These are phyloP conservation scores for Kwoniella europaea DNA, from an alignment of 768 basidiomycete genomes.

Conservation along the genomic window DNA sequence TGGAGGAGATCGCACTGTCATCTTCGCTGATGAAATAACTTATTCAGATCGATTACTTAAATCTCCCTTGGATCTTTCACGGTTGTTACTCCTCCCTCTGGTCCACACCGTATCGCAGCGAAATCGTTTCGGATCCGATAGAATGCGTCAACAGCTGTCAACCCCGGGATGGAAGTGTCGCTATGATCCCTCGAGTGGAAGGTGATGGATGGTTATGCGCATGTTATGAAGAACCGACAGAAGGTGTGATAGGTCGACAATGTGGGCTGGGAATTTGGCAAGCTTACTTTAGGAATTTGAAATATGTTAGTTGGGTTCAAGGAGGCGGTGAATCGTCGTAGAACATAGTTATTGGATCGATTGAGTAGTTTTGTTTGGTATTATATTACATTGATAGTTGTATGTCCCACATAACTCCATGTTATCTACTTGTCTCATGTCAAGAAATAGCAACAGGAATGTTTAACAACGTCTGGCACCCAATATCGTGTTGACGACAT, in stretches of 20 bases:
- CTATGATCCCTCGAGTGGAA: conserved; percentile 1
- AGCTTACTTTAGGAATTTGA: conserved; percentile 9
- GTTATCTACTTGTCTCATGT: no score
- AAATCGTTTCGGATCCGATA: background rate
- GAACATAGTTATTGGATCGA: no score
- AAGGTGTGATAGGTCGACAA: conserved; percentile 6
- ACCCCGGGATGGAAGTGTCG: background rate
- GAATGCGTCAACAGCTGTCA: background rate
- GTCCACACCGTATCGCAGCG: background rate
- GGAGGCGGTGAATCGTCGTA: background rate
- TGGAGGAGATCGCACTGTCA: no score
- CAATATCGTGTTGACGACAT: no score
- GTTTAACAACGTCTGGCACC: no score
- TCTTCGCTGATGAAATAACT: background rate
- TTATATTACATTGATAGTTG: no score
- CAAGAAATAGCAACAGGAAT: no score
- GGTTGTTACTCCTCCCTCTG: conserved; percentile 15
- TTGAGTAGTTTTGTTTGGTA: no score
- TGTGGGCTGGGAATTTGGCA: conserved; percentile 10
- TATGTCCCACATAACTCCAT: no score
- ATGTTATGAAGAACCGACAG: conserved; percentile 10
- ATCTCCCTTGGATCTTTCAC: conserved; percentile 14
- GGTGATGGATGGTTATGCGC: conserved; percentile 13
- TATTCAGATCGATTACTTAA: conserved; percentile 9
- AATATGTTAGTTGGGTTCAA: background rate